These are phyloP conservation scores for Cytospora mali DNA, from an alignment of 2,329 filamentous ascomycete genomes.

Conservation along the genomic window DNA sequence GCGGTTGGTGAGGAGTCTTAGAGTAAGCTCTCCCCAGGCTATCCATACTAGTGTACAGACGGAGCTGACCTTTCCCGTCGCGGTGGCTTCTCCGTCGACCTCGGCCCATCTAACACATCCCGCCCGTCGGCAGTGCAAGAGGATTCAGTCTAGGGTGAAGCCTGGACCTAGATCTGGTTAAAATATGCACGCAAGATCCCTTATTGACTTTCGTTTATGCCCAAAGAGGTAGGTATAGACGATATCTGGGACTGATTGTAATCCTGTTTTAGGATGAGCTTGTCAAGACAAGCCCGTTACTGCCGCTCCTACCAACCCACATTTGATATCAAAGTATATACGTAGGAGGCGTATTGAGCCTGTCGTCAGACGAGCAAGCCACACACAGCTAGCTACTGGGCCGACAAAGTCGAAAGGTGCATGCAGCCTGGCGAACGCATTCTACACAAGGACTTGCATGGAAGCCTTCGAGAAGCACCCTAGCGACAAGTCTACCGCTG, in stretches of 20 bases:
- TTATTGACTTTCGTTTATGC: neutral
- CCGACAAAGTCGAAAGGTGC: neutral
- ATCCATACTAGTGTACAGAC: too few relatives aligned
- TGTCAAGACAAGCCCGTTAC: too few relatives aligned
- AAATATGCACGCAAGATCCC: too few relatives aligned
- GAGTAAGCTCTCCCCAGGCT: too few relatives aligned
- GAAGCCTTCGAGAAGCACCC: neutral
- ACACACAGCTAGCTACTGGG: too few relatives aligned
- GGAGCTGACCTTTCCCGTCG: constrained; percentile 11
- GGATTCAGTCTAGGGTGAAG: too few relatives aligned
- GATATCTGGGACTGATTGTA: neutral
- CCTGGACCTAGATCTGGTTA: neutral
- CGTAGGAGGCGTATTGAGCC: too few relatives aligned
- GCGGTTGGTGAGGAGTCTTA: too few relatives aligned
- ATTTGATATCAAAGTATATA: too few relatives aligned
- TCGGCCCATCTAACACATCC: neutral
- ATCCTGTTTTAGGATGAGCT: too few relatives aligned
- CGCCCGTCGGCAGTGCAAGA: neutral
- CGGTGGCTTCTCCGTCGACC: constrained; percentile 13
- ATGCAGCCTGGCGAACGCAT: neutral
- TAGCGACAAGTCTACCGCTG: neutral
- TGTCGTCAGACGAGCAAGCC: too few relatives aligned
- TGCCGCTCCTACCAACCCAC: too few relatives aligned
- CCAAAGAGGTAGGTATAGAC: constrained; percentile 17
- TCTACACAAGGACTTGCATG: neutral